A percentile compares a stretch with the other conserved stretches of the same genome.
phyloP scores from a whole-genome alignment of 2,329 filamentous ascomycete species.

The Alternaria postmessia region DNA sequence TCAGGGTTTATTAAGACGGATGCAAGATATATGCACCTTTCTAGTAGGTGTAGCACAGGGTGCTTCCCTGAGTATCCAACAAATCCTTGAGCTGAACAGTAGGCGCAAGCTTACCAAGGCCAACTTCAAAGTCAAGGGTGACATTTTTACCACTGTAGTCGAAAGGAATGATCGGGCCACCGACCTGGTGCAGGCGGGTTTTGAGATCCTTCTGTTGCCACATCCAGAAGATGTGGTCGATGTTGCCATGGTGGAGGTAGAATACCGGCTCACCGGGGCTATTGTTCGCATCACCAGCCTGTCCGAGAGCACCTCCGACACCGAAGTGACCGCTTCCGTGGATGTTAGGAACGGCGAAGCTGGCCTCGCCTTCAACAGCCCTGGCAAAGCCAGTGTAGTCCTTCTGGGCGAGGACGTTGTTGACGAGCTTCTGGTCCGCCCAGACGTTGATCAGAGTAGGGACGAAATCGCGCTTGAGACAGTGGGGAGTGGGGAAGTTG shows the following conservation, averaged over 20 bases:
- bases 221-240: neutral
- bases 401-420: slow-evolving; percentile 30
- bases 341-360: slow-evolving; percentile 25
- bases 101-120: slow-evolving; percentile 11
- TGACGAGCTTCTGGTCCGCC: slow-evolving; percentile 26
- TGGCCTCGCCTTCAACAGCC: slow-evolving; percentile 35
- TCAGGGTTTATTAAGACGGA: too few relatives aligned
- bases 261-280: neutral
- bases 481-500: slow-evolving; percentile 35
- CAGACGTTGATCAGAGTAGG: slow-evolving; percentile 33
- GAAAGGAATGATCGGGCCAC: neutral
- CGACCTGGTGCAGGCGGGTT: too few relatives aligned
- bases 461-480: slow-evolving; percentile 46
- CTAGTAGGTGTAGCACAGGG: slow-evolving; percentile 36
- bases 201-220: neutral
- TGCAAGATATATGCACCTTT: too few relatives aligned
- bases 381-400: slow-evolving; percentile 42
- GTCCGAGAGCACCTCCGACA: neutral
- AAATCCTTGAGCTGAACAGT: slow-evolving; percentile 40
- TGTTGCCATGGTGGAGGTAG: neutral
- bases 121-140: neutral
- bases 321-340: neutral
- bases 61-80: slow-evolving; percentile 33
- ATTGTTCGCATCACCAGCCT: neutral
- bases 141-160: neutral